These are phyloP conservation scores for Diophrys sp. DNA, from an alignment of 73 alveolate species.

Conservation along the genomic window DNA sequence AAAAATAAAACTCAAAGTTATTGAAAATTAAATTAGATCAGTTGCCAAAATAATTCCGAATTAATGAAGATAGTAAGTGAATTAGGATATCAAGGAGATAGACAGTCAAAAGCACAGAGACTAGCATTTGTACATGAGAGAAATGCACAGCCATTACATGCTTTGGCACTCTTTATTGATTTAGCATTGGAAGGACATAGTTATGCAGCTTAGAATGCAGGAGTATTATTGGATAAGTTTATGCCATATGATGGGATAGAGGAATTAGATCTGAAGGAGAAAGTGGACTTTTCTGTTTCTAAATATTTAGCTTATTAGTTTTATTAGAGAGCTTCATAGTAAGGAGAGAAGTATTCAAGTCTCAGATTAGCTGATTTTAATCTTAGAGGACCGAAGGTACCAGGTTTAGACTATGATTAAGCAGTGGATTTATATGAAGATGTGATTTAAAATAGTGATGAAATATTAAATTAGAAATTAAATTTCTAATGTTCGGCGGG, in stretches of 20 bases:
- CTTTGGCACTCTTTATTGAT: not conserved
- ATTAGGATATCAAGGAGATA: slow-evolving; percentile 20
- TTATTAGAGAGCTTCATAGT: not conserved
- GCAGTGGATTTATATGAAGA: too few relatives aligned
- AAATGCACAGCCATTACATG: not conserved
- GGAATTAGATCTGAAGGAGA: not conserved
- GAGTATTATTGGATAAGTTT: not conserved
- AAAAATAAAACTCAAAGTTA: too few relatives aligned
- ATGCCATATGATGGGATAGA: not conserved
- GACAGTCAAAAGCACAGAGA: not conserved
- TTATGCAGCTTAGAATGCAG: not conserved
- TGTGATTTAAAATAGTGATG: too few relatives aligned
- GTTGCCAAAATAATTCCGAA: too few relatives aligned
- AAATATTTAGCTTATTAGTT: not conserved
- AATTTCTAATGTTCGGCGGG: too few relatives aligned
- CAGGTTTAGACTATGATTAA: too few relatives aligned
- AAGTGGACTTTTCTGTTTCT: not conserved
- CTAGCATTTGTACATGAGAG: not conserved
- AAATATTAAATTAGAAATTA: too few relatives aligned
- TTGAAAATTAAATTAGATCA: too few relatives aligned
- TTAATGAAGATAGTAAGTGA: slow-evolving; percentile 38
- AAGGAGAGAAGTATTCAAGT: not conserved
- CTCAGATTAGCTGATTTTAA: not conserved
- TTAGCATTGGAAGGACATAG: not conserved
- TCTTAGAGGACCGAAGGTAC: too few relatives aligned